phyloP scores from a whole-genome alignment of 2,329 filamentous ascomycete species.

The Rhinocladiella similis region DNA sequence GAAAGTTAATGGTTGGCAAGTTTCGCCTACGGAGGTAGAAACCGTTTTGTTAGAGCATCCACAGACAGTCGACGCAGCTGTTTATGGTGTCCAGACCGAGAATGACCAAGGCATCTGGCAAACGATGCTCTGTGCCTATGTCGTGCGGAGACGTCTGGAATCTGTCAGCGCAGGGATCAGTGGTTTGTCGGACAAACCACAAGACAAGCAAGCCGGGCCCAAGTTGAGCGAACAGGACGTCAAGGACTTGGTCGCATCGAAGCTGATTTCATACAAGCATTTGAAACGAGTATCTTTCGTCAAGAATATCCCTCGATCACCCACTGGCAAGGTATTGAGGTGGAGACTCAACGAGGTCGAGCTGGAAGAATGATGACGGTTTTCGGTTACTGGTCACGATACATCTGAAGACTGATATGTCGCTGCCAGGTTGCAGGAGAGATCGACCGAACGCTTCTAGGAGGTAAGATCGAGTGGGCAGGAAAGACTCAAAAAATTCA shows the following conservation, averaged over 20 bases:
- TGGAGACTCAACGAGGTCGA: conserved; percentile 10
- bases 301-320: conserved; percentile 49
- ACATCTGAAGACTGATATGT: neutral
- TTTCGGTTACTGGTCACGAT: neutral
- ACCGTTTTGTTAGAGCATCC: conserved; percentile 45
- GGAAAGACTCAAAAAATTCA: no score
- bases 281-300: conserved; percentile 51
- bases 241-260: conserved; percentile 17
- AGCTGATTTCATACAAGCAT: conserved; percentile 50
- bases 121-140: conserved; percentile 46
- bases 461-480: no score
- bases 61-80: conserved; percentile 46
- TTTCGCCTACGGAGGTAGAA: conserved; percentile 51
- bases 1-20: conserved; percentile 50
- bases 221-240: conserved; percentile 42
- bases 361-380: conserved; percentile 3
- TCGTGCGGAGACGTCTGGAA: conserved; percentile 36
- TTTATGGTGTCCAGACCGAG: conserved; percentile 43
- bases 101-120: conserved; percentile 35
- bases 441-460: no score
- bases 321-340: conserved; percentile 52
- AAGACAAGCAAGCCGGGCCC: conserved; percentile 22
- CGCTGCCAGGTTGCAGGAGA: no score
- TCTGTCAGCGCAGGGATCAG: neutral
- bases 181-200: conserved; percentile 1